Evolutionary conservation across 305 asterid species (phyloP).

Genomic region (Fraxinus latifolia): DNA sequence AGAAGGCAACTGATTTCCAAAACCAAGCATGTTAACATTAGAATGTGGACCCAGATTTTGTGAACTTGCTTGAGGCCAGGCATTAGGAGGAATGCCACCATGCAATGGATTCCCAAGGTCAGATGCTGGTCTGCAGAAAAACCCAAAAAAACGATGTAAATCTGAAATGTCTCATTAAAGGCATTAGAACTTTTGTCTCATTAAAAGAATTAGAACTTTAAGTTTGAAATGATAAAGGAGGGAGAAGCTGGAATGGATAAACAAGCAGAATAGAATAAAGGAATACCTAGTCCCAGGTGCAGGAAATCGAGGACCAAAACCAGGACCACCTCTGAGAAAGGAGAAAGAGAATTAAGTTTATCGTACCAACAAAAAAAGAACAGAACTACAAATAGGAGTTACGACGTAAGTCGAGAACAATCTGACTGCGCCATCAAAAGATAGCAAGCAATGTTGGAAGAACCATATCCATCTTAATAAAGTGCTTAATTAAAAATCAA

Average conservation of each 20-base stretch:
- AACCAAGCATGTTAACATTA: constrained; percentile 51
- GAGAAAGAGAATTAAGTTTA: constrained; percentile 9
- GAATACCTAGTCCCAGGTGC: constrained; percentile 64
- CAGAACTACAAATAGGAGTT: neutral
- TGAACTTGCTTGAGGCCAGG: constrained; percentile 67
- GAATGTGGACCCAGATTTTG: constrained; percentile 51
- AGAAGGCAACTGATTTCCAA: constrained; percentile 54
- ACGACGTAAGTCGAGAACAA: neutral
- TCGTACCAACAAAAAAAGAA: neutral
- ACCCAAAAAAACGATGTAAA: constrained; percentile 3
- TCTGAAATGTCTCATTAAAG: neutral
- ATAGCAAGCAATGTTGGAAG: neutral
- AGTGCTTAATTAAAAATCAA: neutral
- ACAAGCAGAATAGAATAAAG: constrained; percentile 9
- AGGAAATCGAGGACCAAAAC: constrained; percentile 51
- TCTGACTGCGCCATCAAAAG: neutral
- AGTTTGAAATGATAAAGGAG: neutral
- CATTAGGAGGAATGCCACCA: constrained; percentile 48
- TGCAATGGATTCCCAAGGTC: constrained; percentile 45
- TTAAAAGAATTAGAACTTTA: neutral
- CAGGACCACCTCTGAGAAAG: constrained; percentile 53
- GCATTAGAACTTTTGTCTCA: neutral
- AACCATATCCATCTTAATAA: neutral
- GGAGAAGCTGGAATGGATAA: constrained; percentile 11
- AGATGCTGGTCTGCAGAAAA: constrained; percentile 42